Conservation (phyloP, 495 filamentous ascomycete genomes). For the Aspergillus campestris region DNA sequence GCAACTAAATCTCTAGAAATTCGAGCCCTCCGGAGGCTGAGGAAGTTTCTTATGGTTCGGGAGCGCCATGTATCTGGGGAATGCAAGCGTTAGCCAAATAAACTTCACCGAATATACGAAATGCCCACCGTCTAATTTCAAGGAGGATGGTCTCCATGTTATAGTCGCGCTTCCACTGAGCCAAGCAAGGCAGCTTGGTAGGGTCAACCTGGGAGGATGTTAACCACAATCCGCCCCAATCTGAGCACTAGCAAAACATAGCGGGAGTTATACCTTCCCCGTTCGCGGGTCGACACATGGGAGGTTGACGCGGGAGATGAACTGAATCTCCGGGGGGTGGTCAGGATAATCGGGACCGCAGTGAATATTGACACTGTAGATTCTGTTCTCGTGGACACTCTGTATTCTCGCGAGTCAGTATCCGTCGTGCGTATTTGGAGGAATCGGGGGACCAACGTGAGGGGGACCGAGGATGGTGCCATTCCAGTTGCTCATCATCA, state of each 20-base stretch:
- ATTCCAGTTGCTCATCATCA: conserved; percentile 98
- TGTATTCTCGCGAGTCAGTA: conserved; percentile 27
- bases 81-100: conserved; percentile 6
- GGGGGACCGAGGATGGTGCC: conserved; percentile 95
- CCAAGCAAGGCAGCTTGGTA: conserved; percentile 69
- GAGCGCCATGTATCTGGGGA: conserved; percentile 81
- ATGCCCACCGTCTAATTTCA: conserved; percentile 65
- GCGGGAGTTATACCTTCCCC: conserved; percentile 50
- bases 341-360: conserved; percentile 88
- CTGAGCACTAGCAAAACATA: background rate
- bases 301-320: conserved; percentile 88
- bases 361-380: conserved; percentile 96
- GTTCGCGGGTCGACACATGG: conserved; percentile 76
- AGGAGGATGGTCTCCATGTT: conserved; percentile 93
- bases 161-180: conserved; percentile 78
- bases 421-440: background rate
- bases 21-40: conserved; percentile 84
- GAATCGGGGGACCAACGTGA: conserved; percentile 51
- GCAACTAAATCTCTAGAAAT: conserved; percentile 39
- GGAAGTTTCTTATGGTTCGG: conserved; percentile 89
- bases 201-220: conserved; percentile 61
- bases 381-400: conserved; percentile 96
- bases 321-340: conserved; percentile 77
- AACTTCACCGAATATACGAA: background rate
- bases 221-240: background rate